These are phyloP conservation scores for Paecilomyces sp. DNA, from an alignment of 2,329 filamentous ascomycete species.

Conservation along the genomic window DNA sequence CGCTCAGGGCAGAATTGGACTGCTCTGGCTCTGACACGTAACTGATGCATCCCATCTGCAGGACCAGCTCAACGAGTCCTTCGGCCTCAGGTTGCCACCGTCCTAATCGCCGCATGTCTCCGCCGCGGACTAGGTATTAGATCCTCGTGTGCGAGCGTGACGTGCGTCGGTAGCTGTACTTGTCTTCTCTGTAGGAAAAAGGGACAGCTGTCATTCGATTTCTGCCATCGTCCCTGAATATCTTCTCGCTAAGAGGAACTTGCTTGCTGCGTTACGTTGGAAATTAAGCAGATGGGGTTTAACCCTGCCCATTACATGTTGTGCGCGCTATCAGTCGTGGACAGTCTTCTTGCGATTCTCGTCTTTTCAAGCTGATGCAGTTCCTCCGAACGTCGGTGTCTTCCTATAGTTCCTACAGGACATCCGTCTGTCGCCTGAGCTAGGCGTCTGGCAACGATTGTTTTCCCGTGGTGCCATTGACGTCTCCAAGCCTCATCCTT, in stretches of 20 bases:
- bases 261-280: not conserved
- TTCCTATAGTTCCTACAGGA: not conserved
- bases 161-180: slow-evolving; percentile 5
- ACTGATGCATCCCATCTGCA: slow-evolving; percentile 12
- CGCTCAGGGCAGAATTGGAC: slow-evolving; percentile 19
- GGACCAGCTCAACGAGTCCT: slow-evolving; percentile 11
- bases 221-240: not conserved
- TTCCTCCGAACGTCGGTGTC: not conserved
- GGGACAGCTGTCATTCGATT: slow-evolving; percentile 1
- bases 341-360: not conserved
- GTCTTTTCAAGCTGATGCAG: not conserved
- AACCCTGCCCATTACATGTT: not conserved
- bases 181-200: slow-evolving; percentile 4
- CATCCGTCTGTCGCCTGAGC: not conserved
- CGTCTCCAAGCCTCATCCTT: slow-evolving; percentile 2
- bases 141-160: slow-evolving; percentile 4
- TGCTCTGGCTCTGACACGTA: slow-evolving; percentile 22
- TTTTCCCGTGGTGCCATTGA: not conserved
- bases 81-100: slow-evolving; percentile 4
- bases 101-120: slow-evolving; percentile 3
- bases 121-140: not conserved
- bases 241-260: slow-evolving; percentile 1
- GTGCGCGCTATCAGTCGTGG: not conserved
- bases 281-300: not conserved
- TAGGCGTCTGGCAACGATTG: not conserved